These are phyloP conservation scores for Talaromyces thailandensis DNA, from an alignment of 495 filamentous ascomycete species.

Conservation along the genomic window DNA sequence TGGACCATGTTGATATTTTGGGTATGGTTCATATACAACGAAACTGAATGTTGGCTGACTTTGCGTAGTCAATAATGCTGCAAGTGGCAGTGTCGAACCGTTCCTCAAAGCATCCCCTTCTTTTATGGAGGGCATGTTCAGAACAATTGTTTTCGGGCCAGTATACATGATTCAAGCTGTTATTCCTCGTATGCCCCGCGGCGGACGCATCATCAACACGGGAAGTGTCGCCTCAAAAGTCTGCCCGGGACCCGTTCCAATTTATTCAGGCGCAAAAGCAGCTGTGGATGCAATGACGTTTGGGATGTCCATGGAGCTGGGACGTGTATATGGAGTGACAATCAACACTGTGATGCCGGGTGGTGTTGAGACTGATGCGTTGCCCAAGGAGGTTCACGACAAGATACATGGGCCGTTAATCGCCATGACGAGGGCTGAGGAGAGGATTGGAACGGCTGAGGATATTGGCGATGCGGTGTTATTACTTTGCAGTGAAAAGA, in stretches of 20 bases:
- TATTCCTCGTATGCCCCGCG: conserved; percentile 30
- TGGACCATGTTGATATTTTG: conserved; percentile 18
- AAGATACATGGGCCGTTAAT: conserved; percentile 12
- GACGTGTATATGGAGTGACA: conserved; percentile 21
- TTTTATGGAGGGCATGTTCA: conserved; percentile 3
- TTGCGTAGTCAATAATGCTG: conserved; percentile 12
- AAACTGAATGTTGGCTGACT: conserved; percentile 4
- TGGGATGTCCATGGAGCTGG: conserved; percentile 24
- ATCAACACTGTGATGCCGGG: conserved; percentile 29
- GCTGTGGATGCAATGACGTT: conserved; percentile 23
- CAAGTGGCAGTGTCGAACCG: conserved; percentile 6
- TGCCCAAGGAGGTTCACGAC: conserved; percentile 12
- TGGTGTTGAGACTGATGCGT: conserved; percentile 28
- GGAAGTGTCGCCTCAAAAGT: conserved; percentile 28
- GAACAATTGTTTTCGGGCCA: conserved; percentile 23
- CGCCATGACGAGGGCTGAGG: conserved; percentile 18
- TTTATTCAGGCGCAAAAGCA: conserved; percentile 24
- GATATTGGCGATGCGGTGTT: conserved; percentile 41
- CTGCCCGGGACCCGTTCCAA: conserved; percentile 14
- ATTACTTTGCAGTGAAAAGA: conserved; percentile 38
- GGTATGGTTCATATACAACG: conserved; percentile 13
- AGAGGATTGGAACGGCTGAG: conserved; percentile 18
- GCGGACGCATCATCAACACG: conserved; percentile 38
- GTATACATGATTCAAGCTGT: conserved; percentile 30
- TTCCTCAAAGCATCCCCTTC: conserved; percentile 2